These are phyloP conservation scores for Thymus mandschuricus DNA, from an alignment of 257 asterid genomes.

Conservation along the genomic window DNA sequence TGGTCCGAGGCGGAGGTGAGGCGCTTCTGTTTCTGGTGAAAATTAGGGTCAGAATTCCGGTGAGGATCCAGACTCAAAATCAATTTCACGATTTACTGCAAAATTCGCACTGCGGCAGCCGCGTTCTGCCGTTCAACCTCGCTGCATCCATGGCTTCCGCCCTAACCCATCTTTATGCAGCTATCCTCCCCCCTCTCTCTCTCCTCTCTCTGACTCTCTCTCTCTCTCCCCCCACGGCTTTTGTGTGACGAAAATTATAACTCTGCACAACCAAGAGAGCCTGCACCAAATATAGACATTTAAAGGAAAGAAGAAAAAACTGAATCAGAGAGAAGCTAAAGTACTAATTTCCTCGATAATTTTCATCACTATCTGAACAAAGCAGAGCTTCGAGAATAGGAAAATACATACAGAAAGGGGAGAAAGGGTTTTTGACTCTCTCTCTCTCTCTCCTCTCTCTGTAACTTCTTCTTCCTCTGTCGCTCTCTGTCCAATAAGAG, in stretches of 20 bases:
- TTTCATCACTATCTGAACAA: neutral
- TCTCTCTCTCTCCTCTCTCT: neutral
- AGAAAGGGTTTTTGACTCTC: neutral
- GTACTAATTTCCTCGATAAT: neutral
- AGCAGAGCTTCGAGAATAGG: conserved; percentile 17
- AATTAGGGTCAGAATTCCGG: conserved; percentile 44
- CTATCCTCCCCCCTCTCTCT: conserved; percentile 20
- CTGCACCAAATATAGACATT: conserved; percentile 19
- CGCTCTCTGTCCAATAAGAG: conserved; percentile 35
- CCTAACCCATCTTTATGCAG: conserved; percentile 65
- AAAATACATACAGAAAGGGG: conserved; percentile 3
- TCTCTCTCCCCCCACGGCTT: conserved; percentile 29
- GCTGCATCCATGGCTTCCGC: conserved; percentile 45
- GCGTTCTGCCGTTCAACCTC: conserved; percentile 50
- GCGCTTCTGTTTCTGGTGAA: conserved; percentile 36
- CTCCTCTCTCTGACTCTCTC: neutral
- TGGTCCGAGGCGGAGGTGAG: neutral
- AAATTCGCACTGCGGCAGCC: neutral
- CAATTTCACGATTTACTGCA: neutral
- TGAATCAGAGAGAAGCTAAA: neutral
- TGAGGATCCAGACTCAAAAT: conserved; percentile 94
- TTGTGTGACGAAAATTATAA: conserved; percentile 18
- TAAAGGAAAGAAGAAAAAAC: neutral
- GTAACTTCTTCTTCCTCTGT: neutral
- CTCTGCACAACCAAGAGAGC: conserved; percentile 23